phyloP scores from a whole-genome alignment of 2,329 filamentous ascomycete genomes.

The Neonectria neomacrospora region DNA sequence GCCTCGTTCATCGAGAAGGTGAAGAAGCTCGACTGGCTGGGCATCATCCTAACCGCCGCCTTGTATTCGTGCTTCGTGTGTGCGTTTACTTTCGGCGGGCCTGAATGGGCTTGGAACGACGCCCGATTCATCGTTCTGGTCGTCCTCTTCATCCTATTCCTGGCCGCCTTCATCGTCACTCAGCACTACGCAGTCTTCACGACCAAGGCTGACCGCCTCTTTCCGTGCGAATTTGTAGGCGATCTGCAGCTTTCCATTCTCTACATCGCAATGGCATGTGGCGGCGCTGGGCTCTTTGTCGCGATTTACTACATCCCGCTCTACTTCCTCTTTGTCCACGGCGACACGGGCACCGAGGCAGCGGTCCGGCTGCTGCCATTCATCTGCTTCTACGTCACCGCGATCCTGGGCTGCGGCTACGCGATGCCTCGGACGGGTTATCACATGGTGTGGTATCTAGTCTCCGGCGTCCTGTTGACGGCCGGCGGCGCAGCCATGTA shows the following conservation, averaged over 20 bases:
- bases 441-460: constrained; percentile 21
- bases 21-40: constrained; percentile 57
- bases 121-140: constrained; percentile 57
- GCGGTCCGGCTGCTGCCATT: constrained; percentile 37
- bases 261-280: constrained; percentile 31
- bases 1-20: constrained; percentile 44
- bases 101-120: constrained; percentile 58
- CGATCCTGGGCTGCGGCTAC: constrained; percentile 28
- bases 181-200: constrained; percentile 54
- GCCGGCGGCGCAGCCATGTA: constrained; percentile 22
- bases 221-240: constrained; percentile 44
- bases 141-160: constrained; percentile 53
- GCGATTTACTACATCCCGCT: constrained; percentile 32
- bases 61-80: constrained; percentile 56
- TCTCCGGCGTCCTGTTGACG: constrained; percentile 22
- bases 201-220: constrained; percentile 47
- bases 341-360: constrained; percentile 31
- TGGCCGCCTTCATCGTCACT: constrained; percentile 47
- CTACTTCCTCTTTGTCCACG: constrained; percentile 37
- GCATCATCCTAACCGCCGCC: constrained; percentile 55
- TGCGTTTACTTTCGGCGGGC: constrained; percentile 61
- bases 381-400: constrained; percentile 30
- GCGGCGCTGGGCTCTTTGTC: constrained; percentile 27
- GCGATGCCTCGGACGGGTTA: constrained; percentile 30
- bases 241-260: constrained; percentile 40